Evolutionary conservation across 345 rosid genomes (phyloP), one percentile per base, ranked within the genome.

Genomic region (Punica granatum): DNA sequence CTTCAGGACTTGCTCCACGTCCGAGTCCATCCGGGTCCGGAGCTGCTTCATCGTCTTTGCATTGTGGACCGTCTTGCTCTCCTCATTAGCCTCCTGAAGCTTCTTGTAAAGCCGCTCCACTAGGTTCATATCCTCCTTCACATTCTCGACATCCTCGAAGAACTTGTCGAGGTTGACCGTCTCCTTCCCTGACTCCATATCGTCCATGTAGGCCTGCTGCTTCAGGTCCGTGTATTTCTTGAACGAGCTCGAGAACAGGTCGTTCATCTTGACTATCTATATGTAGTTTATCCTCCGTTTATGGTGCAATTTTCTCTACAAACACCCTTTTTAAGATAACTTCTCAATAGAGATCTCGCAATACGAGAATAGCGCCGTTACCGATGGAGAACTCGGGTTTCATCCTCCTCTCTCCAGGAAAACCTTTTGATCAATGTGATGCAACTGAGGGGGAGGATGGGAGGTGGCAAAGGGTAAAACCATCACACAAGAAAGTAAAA

Each of bases 141-240:
- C 95, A 65, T 74, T 77, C 77, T 88, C 96, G 2, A 85, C 90
- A 26, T 86, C 98, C 70, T 81, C 87, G 2, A 90, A 90, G 89
- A 89, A 89, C 12, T 80, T 88, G 68, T 90, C 91, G 10, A 92
- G 92, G 72, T 81, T 81, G 63, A 79, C 75, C 7, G 74, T 71
- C 76, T 88, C 94, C 56, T 74, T 76, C 18, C 90, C 92, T 1
- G 90, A 82, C 76, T 86, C 98, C 51, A 90, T 6, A 64, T 92
- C 92, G 21, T 85, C 92, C 48, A 71, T 33, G 34, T 74, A 67
- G 10, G 77, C 75, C 78, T 90, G 92, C 36, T 84, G 81, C 69
- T 76, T 83, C 76, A 83, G 81, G 77, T 91, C 91, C 42, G 89
- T 75, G 78, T 90, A 85, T 70, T 70, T 82, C 82, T 86, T 89